Base-by-base conservation (phyloP, 31 red algal genomes). In the Asparagopsis taxiformis region DNA sequence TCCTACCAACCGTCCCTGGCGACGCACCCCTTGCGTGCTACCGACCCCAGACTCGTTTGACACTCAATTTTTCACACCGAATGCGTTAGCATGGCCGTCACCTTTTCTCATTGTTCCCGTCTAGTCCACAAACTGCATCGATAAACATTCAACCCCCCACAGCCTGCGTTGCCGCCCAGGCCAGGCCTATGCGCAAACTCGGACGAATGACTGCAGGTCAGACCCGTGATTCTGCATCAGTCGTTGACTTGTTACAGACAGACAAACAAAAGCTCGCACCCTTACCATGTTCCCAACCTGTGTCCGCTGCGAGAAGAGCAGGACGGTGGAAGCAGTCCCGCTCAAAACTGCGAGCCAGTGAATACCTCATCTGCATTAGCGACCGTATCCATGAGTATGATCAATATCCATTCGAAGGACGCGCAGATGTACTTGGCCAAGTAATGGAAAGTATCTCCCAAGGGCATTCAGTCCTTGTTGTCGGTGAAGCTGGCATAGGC, bases 391-490 rank as follows among this genome's bases (percentile, higher is more conserved):
- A 66, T 32, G 35, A 75, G 15, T 15, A 35, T 20, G 70, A 59
- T 25, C 32, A 17, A 3, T 85, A 63, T 48, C 81, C 81, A 2
- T 74, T 85, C 52, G 70, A 68, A 37, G 62, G 37, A 38, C 43
- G 57, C 60, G 69, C 39, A 23, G 70, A 69, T 15, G 19, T 74
- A 25, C 36, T 85, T 55, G 59, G 63, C 22, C 53, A 83, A 48
- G 48, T 69, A 29, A 38, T 72, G 4, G 17, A 72, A 20, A 62
- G 53, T 51, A 85, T 85, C 24, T 68, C 22, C 36, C 55, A 58
- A 10, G 81, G 81, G 22, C 51, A 68, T 33, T 85, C 81, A 24
- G 81, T 85, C 1, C 70, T 85, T 7, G 43, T 85, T 22, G 81
- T 85, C 21, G 81, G 81, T 3, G 59, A 74, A 36, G 67, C 81